These are phyloP conservation scores for Lagenidium giganteum DNA, from an alignment of 352 stramenopile genomes.

Conservation along the genomic window DNA sequence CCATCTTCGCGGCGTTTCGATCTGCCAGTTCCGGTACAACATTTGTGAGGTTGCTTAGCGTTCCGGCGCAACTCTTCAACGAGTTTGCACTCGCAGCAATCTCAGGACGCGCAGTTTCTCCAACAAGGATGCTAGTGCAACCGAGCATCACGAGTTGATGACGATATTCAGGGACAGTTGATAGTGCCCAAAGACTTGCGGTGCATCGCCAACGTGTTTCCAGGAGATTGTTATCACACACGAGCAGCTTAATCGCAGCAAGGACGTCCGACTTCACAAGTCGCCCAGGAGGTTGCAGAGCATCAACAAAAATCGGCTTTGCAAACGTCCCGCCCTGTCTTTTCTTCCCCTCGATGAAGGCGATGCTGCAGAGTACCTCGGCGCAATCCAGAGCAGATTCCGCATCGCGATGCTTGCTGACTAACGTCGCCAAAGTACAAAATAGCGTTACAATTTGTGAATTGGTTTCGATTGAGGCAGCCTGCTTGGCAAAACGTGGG, in stretches of 20 bases:
- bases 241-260: constrained; percentile 27
- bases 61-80: constrained; percentile 51
- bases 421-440: constrained; percentile 29
- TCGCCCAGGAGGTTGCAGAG: constrained; percentile 8
- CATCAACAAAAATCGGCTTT: too few relatives aligned
- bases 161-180: constrained; percentile 34
- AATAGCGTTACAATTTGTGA: constrained; percentile 36
- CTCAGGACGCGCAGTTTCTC: constrained; percentile 24
- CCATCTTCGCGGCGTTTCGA: constrained; percentile 49
- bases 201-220: constrained; percentile 62
- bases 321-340: too few relatives aligned
- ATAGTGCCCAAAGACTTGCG: constrained; percentile 53
- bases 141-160: constrained; percentile 40
- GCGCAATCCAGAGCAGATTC: constrained; percentile 55
- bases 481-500: constrained; percentile 21
- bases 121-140: constrained; percentile 39
- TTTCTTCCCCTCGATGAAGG: constrained; percentile 34
- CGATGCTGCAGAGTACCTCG: constrained; percentile 53
- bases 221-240: constrained; percentile 23
- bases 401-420: constrained; percentile 19
- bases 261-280: constrained; percentile 34
- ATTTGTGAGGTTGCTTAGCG: constrained; percentile 59
- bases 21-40: constrained; percentile 9
- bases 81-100: constrained; percentile 22
- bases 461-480: constrained; percentile 5